A percentile compares a stretch with the other conserved stretches of the same genome.
Conservation (phyloP, 2,329 filamentous ascomycete genomes). For the Aureobasidium namibiae region DNA sequence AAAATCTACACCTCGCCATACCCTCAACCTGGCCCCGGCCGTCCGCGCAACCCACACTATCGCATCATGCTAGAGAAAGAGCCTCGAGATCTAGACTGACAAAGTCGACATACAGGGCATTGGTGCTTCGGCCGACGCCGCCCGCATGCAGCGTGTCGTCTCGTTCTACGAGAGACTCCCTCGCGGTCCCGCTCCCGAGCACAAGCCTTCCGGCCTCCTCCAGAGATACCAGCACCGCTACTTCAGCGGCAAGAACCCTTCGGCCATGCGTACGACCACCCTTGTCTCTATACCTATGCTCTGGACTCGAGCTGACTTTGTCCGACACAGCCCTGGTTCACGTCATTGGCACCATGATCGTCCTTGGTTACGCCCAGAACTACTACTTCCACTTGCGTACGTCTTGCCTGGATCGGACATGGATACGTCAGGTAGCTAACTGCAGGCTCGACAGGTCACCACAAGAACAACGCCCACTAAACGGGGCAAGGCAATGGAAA, state of each 20-base stretch:
- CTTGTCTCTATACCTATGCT: neutral
- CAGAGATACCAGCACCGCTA: constrained; percentile 79
- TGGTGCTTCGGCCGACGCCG: constrained; percentile 87
- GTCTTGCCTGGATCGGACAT: constrained; percentile 31
- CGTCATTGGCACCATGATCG: constrained; percentile 66
- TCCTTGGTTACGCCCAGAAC: constrained; percentile 89
- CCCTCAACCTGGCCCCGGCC: neutral
- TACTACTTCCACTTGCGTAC: constrained; percentile 99
- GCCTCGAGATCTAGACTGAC: constrained; percentile 17
- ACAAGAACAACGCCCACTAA: constrained; percentile 99
- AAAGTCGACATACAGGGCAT: constrained; percentile 58
- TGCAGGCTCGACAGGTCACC: constrained; percentile 61
- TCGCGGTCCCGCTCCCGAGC: constrained; percentile 77
- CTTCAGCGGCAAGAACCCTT: constrained; percentile 83
- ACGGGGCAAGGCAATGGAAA: neutral
- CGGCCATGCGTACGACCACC: constrained; percentile 68
- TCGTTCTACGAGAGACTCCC: constrained; percentile 98
- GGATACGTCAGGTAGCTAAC: constrained; percentile 19
- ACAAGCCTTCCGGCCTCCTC: constrained; percentile 72
- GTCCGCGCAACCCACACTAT: neutral
- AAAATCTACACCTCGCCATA: constrained; percentile 4
- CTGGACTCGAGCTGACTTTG: neutral
- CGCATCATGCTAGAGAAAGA: neutral
- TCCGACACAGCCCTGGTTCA: constrained; percentile 69
- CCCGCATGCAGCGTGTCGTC: constrained; percentile 96